Evolutionary conservation across 176 grass and related monocot species (phyloP).

Genomic region (Alopecurus myosuroides): DNA sequence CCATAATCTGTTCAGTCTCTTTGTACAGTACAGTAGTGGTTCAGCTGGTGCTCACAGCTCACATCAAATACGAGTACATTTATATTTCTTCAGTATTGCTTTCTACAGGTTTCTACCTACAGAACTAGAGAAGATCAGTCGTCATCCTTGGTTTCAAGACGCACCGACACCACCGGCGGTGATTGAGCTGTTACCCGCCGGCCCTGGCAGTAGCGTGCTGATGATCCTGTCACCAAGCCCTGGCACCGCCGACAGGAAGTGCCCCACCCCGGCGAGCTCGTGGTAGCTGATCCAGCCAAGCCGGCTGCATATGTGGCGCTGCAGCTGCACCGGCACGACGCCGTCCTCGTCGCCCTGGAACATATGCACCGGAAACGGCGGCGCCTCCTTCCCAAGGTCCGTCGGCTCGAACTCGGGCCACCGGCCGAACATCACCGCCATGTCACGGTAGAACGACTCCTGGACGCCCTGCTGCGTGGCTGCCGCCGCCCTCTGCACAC

Average conservation of each 20-base stretch:
- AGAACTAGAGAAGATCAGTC: neutral
- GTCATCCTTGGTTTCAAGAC: neutral
- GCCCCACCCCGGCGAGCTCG: slow-evolving; percentile 52
- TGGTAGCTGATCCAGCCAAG: slow-evolving; percentile 84
- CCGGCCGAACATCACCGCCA: slow-evolving; percentile 90
- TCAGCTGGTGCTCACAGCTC: neutral
- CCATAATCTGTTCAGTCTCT: neutral
- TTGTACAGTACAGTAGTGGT: neutral
- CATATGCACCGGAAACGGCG: slow-evolving; percentile 70
- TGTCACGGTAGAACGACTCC: slow-evolving; percentile 89
- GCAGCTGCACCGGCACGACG: slow-evolving; percentile 79
- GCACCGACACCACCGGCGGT: neutral
- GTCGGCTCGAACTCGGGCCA: slow-evolving; percentile 92
- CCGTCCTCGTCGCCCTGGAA: slow-evolving; percentile 95
- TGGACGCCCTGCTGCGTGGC: slow-evolving; percentile 75
- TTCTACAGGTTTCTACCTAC: slow-evolving; percentile 3
- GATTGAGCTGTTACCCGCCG: neutral
- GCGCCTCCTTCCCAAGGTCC: slow-evolving; percentile 39
- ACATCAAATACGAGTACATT: neutral
- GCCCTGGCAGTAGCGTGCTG: slow-evolving; percentile 29
- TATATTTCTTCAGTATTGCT: neutral
- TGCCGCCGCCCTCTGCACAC: slow-evolving; percentile 28
- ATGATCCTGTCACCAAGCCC: slow-evolving; percentile 71
- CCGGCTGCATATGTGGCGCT: slow-evolving; percentile 59
- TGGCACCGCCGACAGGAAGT: slow-evolving; percentile 55